Evolutionary conservation across 106 monocot species (phyloP).

Genomic region (Ottelia alismoides): DNA sequence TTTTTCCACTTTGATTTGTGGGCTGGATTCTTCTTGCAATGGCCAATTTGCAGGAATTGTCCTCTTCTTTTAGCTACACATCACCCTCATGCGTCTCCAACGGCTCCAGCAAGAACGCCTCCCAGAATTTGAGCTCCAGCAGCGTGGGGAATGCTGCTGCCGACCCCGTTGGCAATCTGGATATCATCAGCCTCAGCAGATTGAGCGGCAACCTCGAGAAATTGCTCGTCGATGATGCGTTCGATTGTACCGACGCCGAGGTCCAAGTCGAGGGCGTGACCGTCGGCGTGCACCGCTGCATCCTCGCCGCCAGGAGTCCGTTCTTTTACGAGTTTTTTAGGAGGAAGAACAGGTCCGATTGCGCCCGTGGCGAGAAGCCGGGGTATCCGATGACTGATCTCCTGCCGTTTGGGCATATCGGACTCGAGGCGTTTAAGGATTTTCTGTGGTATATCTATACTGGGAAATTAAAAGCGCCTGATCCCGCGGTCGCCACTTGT

Average conservation of each 20-base stretch:
- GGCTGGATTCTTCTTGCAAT: no score
- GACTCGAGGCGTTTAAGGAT: conserved; percentile 67
- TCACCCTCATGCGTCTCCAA: conserved; percentile 62
- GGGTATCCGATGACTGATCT: conserved; percentile 52
- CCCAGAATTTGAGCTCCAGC: not conserved
- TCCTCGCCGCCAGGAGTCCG: conserved; percentile 53
- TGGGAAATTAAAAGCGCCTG: conserved; percentile 55
- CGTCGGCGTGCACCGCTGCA: conserved; percentile 80
- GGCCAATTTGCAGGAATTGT: conserved; percentile 22
- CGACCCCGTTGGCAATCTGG: conserved; percentile 12
- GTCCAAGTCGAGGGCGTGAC: conserved; percentile 39
- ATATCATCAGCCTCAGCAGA: conserved; percentile 41
- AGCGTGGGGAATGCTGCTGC: not conserved
- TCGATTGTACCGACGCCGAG: conserved; percentile 85
- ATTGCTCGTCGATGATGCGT: conserved; percentile 48
- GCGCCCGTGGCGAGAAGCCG: conserved; percentile 14
- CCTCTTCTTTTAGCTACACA: conserved; percentile 36
- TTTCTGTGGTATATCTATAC: conserved; percentile 79
- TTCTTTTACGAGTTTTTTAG: conserved; percentile 31
- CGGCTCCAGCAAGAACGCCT: conserved; percentile 14
- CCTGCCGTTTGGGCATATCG: conserved; percentile 35
- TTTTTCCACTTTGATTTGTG: no score
- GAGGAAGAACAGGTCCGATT: not conserved
- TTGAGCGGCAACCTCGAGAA: conserved; percentile 69
- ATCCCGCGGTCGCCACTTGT: conserved; percentile 49